Conservation (phyloP, 2,329 filamentous ascomycete genomes). For the Talaromyces albobiverticillius region DNA sequence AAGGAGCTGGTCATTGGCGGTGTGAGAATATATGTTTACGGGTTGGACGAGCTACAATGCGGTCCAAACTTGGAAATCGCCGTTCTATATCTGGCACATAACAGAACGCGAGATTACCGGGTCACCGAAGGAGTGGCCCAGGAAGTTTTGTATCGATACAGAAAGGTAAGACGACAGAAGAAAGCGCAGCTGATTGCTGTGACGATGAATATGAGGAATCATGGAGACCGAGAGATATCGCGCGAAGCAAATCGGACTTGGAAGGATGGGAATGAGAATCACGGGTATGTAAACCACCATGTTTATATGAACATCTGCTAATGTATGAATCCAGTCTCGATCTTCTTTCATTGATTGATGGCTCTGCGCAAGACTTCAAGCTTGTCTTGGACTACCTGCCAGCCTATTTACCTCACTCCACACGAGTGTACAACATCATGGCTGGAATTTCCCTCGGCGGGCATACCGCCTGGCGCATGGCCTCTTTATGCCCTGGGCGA, state of each 20-base stretch:
- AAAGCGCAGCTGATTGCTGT: slow-evolving; percentile 4
- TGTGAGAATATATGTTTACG: slow-evolving; percentile 1
- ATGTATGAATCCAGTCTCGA: neutral
- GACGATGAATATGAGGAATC: slow-evolving; percentile 13
- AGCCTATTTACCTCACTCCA: neutral
- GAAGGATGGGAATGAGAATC: slow-evolving; percentile 7
- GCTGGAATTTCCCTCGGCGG: neutral
- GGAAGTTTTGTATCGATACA: slow-evolving; percentile 5
- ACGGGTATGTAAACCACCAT: neutral
- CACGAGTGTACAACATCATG: slow-evolving; percentile 6
- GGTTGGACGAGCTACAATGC: neutral
- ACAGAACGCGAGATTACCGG: neutral
- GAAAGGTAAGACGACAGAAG: neutral
- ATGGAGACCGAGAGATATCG: slow-evolving; percentile 7
- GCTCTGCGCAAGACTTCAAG: slow-evolving; percentile 2
- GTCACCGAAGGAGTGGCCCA: slow-evolving; percentile 3
- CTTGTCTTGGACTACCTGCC: slow-evolving; percentile 7
- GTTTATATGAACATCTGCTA: neutral
- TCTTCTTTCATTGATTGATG: slow-evolving; percentile 1
- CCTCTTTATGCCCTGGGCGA: neutral
- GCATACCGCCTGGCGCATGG: slow-evolving; percentile 6
- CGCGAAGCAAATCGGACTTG: neutral
- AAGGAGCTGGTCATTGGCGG: neutral
- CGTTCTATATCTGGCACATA: slow-evolving; percentile 1
- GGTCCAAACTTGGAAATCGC: neutral